These are phyloP conservation scores for Pleurotus djamor DNA, from an alignment of 768 basidiomycete species.

Conservation along the genomic window DNA sequence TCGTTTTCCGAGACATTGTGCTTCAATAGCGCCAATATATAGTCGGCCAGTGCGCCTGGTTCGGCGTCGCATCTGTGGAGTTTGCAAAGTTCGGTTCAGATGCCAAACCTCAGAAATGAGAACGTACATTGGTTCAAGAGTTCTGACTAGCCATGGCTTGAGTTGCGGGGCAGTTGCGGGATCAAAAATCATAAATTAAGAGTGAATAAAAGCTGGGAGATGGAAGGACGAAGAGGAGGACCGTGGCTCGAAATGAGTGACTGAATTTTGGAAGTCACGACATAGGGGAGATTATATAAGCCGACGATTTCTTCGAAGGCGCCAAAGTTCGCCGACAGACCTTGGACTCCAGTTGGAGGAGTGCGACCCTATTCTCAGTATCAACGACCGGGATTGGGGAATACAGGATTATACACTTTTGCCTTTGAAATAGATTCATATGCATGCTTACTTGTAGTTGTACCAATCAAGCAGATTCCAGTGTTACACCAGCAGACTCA, in stretches of 20 bases:
- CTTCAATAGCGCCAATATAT: slow-evolving; percentile 90
- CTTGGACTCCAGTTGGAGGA: no score
- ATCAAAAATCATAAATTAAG: slow-evolving; percentile 63
- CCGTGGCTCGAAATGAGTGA: neutral
- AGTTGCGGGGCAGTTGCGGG: slow-evolving; percentile 61
- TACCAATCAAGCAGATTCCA: no score
- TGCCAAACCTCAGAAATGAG: slow-evolving; percentile 5
- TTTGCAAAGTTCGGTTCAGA: slow-evolving; percentile 16
- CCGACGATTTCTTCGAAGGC: no score
- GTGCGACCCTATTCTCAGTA: no score
- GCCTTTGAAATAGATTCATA: no score
- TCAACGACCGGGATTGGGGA: no score
- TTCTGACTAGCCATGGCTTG: slow-evolving; percentile 86
- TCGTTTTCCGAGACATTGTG: slow-evolving; percentile 83
- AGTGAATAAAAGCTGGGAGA: neutral
- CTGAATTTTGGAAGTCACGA: slow-evolving; percentile 5
- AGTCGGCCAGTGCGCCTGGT: slow-evolving; percentile 89
- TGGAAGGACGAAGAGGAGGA: slow-evolving; percentile 6
- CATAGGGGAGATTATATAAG: neutral
- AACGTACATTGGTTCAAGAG: slow-evolving; percentile 87
- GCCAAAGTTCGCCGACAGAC: no score
- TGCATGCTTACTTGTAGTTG: no score
- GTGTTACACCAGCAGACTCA: no score
- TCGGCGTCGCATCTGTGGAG: slow-evolving; percentile 89
- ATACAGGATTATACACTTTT: no score